These are phyloP conservation scores for Penicillium griseofulvum DNA, from an alignment of 2,329 filamentous ascomycete species.

Conservation along the genomic window DNA sequence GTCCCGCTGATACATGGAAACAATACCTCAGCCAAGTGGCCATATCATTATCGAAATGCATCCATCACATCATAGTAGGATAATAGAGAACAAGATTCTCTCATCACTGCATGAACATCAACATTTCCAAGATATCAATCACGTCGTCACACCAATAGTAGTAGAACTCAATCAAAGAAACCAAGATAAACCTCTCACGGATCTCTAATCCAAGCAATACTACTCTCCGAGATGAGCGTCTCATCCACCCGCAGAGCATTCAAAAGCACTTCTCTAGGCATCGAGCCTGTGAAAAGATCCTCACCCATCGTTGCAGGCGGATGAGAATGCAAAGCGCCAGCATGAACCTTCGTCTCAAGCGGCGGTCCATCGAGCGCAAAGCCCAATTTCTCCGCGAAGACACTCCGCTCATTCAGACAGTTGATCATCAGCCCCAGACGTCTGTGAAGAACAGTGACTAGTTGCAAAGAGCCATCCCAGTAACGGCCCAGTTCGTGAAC, in stretches of 20 bases:
- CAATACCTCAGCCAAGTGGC: background rate
- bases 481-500: conserved; percentile 57
- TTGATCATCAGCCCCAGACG: conserved; percentile 47
- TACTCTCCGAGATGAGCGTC: conserved; percentile 21
- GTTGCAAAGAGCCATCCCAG: conserved; percentile 59
- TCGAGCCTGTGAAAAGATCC: conserved; percentile 45
- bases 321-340: conserved; percentile 13
- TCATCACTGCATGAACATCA: background rate
- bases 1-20: background rate
- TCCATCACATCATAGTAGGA: background rate
- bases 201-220: conserved; percentile 30
- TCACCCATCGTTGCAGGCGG: conserved; percentile 28
- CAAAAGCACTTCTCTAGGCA: conserved; percentile 29
- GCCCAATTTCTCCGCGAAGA: conserved; percentile 34
- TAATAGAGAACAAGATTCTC: background rate
- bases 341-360: conserved; percentile 42
- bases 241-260: conserved; percentile 33
- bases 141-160: background rate
- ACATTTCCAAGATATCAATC: background rate
- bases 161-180: background rate
- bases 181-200: conserved; percentile 7
- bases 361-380: conserved; percentile 37
- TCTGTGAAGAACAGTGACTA: conserved; percentile 50
- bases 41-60: background rate
- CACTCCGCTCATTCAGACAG: conserved; percentile 34